Conservation (phyloP, 2,329 filamentous ascomycete species). For the Penicillium aurantiogriseum region DNA sequence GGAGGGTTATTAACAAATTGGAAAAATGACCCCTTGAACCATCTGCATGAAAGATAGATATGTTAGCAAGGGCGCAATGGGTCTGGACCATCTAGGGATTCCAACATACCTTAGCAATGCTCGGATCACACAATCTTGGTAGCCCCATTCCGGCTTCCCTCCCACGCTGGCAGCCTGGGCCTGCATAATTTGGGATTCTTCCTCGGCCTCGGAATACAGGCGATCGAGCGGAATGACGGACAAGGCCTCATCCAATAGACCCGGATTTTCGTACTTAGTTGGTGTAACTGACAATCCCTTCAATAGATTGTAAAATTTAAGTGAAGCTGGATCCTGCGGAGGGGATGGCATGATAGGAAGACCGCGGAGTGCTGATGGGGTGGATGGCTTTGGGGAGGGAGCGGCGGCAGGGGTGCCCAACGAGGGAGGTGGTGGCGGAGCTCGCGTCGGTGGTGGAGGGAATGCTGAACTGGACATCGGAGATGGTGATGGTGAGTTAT, state of each 20-base stretch:
- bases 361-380: slow-evolving; percentile 47
- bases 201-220: slow-evolving; percentile 90
- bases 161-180: slow-evolving; percentile 87
- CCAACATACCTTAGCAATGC: slow-evolving; percentile 72
- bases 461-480: slow-evolving; percentile 32
- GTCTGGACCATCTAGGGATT: slow-evolving; percentile 13
- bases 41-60: slow-evolving; percentile 52
- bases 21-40: slow-evolving; percentile 96
- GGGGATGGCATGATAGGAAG: slow-evolving; percentile 71
- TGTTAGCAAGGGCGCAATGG: slow-evolving; percentile 10
- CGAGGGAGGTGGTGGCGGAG: slow-evolving; percentile 38
- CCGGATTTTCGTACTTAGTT: slow-evolving; percentile 93
- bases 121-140: slow-evolving; percentile 93
- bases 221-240: slow-evolving; percentile 82
- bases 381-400: slow-evolving; percentile 37
- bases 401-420: slow-evolving; percentile 38
- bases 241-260: slow-evolving; percentile 86
- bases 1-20: slow-evolving; percentile 94
- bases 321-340: slow-evolving; percentile 67
- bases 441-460: slow-evolving; percentile 36
- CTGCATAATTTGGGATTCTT: slow-evolving; percentile 82
- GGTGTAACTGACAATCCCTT: slow-evolving; percentile 84
- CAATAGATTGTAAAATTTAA: slow-evolving; percentile 78
- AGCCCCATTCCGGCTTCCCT: slow-evolving; percentile 86
- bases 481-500: slow-evolving; percentile 58